Evolutionary conservation across 2,329 filamentous ascomycete species (phyloP).

Genomic region (Xylariaceae sp.): DNA sequence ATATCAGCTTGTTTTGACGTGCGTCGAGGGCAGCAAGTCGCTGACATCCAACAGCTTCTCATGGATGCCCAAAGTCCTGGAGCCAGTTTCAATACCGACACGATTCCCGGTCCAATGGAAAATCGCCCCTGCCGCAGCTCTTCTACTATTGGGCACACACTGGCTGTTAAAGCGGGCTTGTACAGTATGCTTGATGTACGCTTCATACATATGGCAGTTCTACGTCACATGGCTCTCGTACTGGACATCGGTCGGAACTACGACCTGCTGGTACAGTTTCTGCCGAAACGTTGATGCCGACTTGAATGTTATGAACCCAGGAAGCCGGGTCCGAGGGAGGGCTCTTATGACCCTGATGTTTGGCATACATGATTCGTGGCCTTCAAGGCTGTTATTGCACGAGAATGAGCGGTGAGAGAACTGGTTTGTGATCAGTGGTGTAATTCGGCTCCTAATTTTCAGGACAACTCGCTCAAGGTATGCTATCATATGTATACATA

Average conservation of each 20-base stretch:
- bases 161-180: constrained; percentile 10
- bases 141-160: constrained; percentile 12
- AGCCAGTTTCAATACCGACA: neutral
- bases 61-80: neutral
- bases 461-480: too few species aligned
- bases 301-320: constrained; percentile 10
- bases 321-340: constrained; percentile 12
- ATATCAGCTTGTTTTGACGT: constrained; percentile 18
- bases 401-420: constrained; percentile 7
- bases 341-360: constrained; percentile 18
- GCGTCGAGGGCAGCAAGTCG: constrained; percentile 1
- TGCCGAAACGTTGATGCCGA: constrained; percentile 6
- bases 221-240: constrained; percentile 19
- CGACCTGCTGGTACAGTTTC: constrained; percentile 5
- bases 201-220: constrained; percentile 10
- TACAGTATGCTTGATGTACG: constrained; percentile 2
- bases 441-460: too few species aligned
- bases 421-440: too few species aligned
- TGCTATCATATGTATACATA: too few species aligned
- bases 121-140: constrained; percentile 1
- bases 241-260: neutral
- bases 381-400: constrained; percentile 10
- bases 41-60: neutral
- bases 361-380: constrained; percentile 22
- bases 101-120: neutral